Evolutionary conservation across 192 early-diverging fungal species (phyloP).

Genomic region (Coemansia sp.): DNA sequence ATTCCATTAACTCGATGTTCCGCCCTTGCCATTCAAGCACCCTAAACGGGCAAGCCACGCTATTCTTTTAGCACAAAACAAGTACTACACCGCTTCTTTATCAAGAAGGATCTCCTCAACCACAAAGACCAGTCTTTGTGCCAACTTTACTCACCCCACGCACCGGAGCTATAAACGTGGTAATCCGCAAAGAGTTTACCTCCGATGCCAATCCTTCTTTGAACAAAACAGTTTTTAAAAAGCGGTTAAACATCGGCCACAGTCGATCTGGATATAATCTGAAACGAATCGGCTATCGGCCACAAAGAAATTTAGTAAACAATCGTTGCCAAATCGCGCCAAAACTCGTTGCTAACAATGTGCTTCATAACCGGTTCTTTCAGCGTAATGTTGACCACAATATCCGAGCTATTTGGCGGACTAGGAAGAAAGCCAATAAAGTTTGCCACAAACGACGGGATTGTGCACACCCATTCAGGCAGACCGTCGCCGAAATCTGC

Average conservation of each 20-base stretch:
- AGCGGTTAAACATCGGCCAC: not conserved
- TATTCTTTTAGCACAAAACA: not conserved
- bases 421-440: conserved; percentile 50
- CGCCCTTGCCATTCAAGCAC: not conserved
- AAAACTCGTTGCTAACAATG: conserved; percentile 31
- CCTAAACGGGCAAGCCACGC: conserved; percentile 7
- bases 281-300: not conserved
- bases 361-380: conserved; percentile 35
- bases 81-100: not conserved
- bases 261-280: not conserved
- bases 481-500: conserved; percentile 43
- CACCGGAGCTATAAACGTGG: not conserved
- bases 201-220: too few relatives aligned
- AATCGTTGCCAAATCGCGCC: conserved; percentile 36
- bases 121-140: not conserved
- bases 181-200: not conserved
- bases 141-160: not conserved
- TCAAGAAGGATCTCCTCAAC: not conserved
- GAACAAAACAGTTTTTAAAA: too few relatives aligned
- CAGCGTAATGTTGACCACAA: conserved; percentile 44
- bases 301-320: conserved; percentile 20
- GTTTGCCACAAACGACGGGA: conserved; percentile 48
- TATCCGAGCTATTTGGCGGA: conserved; percentile 37
- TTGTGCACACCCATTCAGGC: conserved; percentile 46
- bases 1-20: not conserved